Evolutionary conservation across 2,329 filamentous ascomycete species (phyloP).

Genomic region (Trichoderma atroviride): DNA sequence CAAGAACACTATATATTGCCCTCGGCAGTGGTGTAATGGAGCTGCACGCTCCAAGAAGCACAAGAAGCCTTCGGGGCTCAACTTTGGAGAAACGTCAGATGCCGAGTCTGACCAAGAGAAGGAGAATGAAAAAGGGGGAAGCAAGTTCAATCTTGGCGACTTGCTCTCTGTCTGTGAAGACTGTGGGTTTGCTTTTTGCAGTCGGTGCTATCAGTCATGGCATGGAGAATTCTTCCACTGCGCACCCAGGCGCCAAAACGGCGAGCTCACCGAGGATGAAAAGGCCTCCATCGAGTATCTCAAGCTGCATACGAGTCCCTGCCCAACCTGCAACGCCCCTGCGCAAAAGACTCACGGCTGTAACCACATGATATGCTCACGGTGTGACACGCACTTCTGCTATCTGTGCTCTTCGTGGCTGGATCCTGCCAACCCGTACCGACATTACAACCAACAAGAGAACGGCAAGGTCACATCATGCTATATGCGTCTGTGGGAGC

Average conservation of each 20-base stretch:
- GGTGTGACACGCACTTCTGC: constrained; percentile 91
- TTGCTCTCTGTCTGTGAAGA: constrained; percentile 84
- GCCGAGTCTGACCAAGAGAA: constrained; percentile 46
- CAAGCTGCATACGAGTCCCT: constrained; percentile 77
- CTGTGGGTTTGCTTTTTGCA: constrained; percentile 87
- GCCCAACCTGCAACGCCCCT: constrained; percentile 82
- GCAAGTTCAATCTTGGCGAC: constrained; percentile 55
- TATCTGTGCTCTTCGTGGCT: constrained; percentile 93
- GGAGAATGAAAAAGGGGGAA: constrained; percentile 27
- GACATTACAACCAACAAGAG: constrained; percentile 76
- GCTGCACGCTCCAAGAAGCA: constrained; percentile 77
- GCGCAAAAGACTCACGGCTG: constrained; percentile 91
- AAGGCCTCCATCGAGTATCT: constrained; percentile 86
- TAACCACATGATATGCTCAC: constrained; percentile 94
- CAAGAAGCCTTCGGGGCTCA: constrained; percentile 68
- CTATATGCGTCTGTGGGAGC: constrained; percentile 86
- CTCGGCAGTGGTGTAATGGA: constrained; percentile 88
- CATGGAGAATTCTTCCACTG: constrained; percentile 82
- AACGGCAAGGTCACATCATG: constrained; percentile 62
- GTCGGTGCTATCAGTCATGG: constrained; percentile 73
- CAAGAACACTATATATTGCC: constrained; percentile 90
- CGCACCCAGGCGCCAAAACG: constrained; percentile 64
- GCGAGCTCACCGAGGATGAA: constrained; percentile 80
- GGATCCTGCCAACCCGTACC: constrained; percentile 77
- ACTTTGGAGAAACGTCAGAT: constrained; percentile 60